phyloP scores from a whole-genome alignment of 768 basidiomycete species.

The Kwoniella pini region DNA sequence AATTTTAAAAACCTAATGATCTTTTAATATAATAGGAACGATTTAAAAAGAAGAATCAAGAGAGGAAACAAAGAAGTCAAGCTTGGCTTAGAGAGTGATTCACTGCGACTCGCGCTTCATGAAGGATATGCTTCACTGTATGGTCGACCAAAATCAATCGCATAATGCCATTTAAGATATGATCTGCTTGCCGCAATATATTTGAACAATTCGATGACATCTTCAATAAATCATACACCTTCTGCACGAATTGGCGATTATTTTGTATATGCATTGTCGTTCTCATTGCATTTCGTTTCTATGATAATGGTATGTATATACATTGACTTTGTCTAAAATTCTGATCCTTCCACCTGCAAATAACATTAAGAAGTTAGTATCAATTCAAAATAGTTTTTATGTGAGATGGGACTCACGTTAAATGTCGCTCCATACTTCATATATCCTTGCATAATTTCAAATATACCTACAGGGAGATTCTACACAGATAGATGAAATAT shows the following conservation, averaged over 20 bases:
- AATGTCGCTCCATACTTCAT: constrained; percentile 83
- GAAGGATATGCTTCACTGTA: too few relatives aligned
- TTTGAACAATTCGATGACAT: too few relatives aligned
- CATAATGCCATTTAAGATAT: too few relatives aligned
- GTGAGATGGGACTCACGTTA: constrained; percentile 67
- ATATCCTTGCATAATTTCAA: constrained; percentile 91
- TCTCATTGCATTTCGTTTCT: constrained; percentile 10
- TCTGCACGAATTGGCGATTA: too few relatives aligned
- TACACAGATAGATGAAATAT: constrained; percentile 8
- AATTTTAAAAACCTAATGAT: too few relatives aligned
- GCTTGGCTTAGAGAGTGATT: constrained; percentile 50
- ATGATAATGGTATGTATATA: constrained; percentile 4
- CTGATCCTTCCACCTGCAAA: constrained; percentile 42
- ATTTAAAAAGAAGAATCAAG: constrained; percentile 48
- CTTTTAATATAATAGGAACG: constrained; percentile 48
- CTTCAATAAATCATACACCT: too few relatives aligned
- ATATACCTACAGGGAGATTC: constrained; percentile 75
- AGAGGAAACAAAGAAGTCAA: constrained; percentile 43
- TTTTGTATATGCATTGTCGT: too few relatives aligned
- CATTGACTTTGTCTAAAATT: constrained; percentile 35
- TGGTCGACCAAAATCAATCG: too few relatives aligned
- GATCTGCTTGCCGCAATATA: too few relatives aligned
- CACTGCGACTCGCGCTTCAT: too few relatives aligned
- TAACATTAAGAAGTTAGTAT: too few relatives aligned
- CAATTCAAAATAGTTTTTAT: too few relatives aligned